phyloP scores from a whole-genome alignment of 371 early-diverging fungal species.

The Zopfochytrium polystomum region DNA sequence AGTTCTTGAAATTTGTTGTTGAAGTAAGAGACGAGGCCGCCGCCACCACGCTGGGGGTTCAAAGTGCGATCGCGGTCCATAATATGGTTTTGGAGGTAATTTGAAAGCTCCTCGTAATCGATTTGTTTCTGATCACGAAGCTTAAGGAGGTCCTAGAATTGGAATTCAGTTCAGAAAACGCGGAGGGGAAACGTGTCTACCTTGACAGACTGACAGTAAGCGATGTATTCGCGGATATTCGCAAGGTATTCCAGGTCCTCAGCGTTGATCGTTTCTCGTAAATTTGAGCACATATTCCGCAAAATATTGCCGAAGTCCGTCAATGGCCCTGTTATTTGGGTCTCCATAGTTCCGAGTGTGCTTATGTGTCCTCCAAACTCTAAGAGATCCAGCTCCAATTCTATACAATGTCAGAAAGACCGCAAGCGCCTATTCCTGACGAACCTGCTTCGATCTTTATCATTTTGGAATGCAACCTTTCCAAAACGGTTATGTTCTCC shows the following conservation, averaged over 20 bases:
- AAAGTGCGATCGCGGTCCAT: slow-evolving; percentile 57
- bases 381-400: slow-evolving; percentile 72
- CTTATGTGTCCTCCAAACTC: slow-evolving; percentile 70
- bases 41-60: slow-evolving; percentile 45
- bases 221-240: slow-evolving; percentile 80
- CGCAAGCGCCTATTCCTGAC: neutral
- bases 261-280: slow-evolving; percentile 67
- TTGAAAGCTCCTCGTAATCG: slow-evolving; percentile 84
- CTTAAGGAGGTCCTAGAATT: slow-evolving; percentile 68
- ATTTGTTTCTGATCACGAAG: slow-evolving; percentile 90
- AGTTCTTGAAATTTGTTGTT: slow-evolving; percentile 87
- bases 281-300: slow-evolving; percentile 54
- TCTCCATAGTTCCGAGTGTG: slow-evolving; percentile 78
- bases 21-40: slow-evolving; percentile 72
- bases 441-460: slow-evolving; percentile 70
- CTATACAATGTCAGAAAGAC: slow-evolving; percentile 33
- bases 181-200: slow-evolving; percentile 33
- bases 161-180: neutral
- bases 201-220: slow-evolving; percentile 82
- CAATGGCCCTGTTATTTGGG: slow-evolving; percentile 66
- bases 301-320: slow-evolving; percentile 63
- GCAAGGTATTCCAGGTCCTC: slow-evolving; percentile 77
- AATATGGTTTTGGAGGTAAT: slow-evolving; percentile 57
- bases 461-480: slow-evolving; percentile 70
- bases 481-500: slow-evolving; percentile 74